These are phyloP conservation scores for Hypoxylon sp. DNA, from an alignment of 2,329 filamentous ascomycete species.

Conservation along the genomic window DNA sequence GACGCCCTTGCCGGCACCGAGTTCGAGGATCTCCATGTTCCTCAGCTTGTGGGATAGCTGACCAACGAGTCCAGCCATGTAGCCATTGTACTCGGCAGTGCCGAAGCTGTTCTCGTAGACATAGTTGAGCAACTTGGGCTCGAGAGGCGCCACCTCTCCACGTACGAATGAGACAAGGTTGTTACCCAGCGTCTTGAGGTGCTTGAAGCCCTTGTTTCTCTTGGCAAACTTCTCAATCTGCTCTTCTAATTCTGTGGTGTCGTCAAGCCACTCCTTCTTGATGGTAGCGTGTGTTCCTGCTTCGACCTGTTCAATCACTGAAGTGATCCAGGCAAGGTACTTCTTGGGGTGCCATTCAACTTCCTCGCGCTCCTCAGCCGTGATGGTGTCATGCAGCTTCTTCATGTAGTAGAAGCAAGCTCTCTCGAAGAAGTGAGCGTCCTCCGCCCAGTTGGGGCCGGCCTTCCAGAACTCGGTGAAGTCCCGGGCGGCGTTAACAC, in stretches of 20 bases:
- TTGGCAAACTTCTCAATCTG: conserved; percentile 17
- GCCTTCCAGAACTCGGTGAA: conserved; percentile 27
- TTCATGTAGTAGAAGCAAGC: conserved; percentile 28
- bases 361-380: conserved; percentile 16
- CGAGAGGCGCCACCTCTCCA: conserved; percentile 15
- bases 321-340: conserved; percentile 16
- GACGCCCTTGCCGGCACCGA: conserved; percentile 55
- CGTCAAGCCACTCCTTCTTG: conserved; percentile 34
- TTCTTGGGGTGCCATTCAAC: conserved; percentile 24
- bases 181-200: conserved; percentile 15
- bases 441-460: conserved; percentile 12
- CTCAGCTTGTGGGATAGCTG: conserved; percentile 21
- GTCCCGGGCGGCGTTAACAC: conserved; percentile 12
- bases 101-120: conserved; percentile 22
- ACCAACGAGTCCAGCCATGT: conserved; percentile 13
- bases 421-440: conserved; percentile 17
- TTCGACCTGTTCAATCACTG: conserved; percentile 7
- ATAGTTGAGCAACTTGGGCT: conserved; percentile 8
- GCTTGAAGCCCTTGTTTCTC: conserved; percentile 10
- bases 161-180: conserved; percentile 18
- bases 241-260: conserved; percentile 27
- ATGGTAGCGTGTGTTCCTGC: conserved; percentile 42
- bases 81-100: conserved; percentile 15
- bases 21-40: conserved; percentile 24
- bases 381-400: conserved; percentile 16